phyloP scores from a whole-genome alignment of 805 yeast genomes.

The Monosporozyma yasuniensis region DNA sequence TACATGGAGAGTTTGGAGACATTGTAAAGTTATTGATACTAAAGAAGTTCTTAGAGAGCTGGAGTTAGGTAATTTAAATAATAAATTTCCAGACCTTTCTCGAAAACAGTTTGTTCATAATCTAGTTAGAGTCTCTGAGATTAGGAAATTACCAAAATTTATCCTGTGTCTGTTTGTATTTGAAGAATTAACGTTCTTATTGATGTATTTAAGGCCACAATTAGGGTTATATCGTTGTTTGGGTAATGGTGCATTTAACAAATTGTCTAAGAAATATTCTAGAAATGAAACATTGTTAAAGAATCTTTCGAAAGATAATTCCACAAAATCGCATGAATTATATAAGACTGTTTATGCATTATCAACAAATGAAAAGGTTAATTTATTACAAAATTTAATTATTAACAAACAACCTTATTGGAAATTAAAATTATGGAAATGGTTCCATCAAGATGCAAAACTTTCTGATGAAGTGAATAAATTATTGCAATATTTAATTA shows the following conservation, averaged over 20 bases:
- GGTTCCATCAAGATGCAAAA: constrained; percentile 32
- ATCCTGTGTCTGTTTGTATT: constrained; percentile 39
- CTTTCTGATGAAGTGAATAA: constrained; percentile 36
- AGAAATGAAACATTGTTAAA: background rate
- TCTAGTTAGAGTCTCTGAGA: constrained; percentile 36
- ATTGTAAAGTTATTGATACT: constrained; percentile 27
- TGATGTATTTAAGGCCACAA: constrained; percentile 47
- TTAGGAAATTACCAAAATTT: constrained; percentile 46
- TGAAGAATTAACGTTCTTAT: constrained; percentile 45
- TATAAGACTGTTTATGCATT: constrained; percentile 42
- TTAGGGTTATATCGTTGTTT: constrained; percentile 52
- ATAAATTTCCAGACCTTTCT: constrained; percentile 20
- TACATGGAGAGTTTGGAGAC: constrained; percentile 23
- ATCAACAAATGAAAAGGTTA: constrained; percentile 32
- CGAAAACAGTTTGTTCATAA: constrained; percentile 38
- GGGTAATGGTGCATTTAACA: constrained; percentile 35
- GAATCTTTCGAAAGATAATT: background rate
- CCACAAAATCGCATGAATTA: background rate
- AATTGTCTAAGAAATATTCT: constrained; percentile 13
- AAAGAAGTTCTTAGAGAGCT: background rate
- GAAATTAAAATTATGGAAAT: constrained; percentile 32
- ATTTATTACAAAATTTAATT: constrained; percentile 29
- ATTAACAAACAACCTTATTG: constrained; percentile 33
- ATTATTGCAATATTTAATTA: constrained; percentile 43
- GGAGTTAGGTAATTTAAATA: background rate